Base-by-base conservation (phyloP, 2,329 filamentous ascomycete species). In the Byssochlamys sp. region DNA sequence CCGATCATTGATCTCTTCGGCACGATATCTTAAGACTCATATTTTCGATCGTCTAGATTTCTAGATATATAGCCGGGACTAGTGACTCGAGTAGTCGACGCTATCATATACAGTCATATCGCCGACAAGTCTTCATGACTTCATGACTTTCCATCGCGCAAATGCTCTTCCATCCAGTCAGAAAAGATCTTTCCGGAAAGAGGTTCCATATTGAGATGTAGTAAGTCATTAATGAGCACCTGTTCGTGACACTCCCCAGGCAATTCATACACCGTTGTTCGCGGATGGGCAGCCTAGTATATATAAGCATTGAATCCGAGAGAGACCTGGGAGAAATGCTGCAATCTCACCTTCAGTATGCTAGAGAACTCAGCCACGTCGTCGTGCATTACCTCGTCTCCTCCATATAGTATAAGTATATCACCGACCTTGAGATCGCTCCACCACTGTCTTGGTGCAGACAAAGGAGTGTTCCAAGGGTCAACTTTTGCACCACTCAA, bases 141-240 rank as follows among this genome's bases (percentile, higher is more conserved):
- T 45, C 39, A 45, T 19, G n/a, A 4, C 9, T 9, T 45, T 6
- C n/a, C 39, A 6, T n/a, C 2, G 19, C 39, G 39, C 9, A 58
- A 58, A 19, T 53, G 56, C 52, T 57, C 56, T 29, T 31, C 52
- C 52, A 57, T 57, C 56, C 56, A 57, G 5, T 52, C 56, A 28
- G 45, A 27, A 35, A 54, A 55, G 25, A 52, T 52, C 56, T 58
- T 58, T 14, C 55, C 45, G 2, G 53, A 58, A 12, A 51, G 29
- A 6, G 29, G 52, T 1, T 35, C 19, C 24, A 31, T 25, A 12
- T 48, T 53, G 11, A 58, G 31, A 19, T 4, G 10, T 27, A 58
- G 10, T 10, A 58, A 50, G 14, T 52, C 45, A 14, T 27, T 52
- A n/a, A 58, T 52, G 5, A 54, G 29, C 53, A 55, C 55, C n/a